Evolutionary conservation across 129 eudicot genomes (phyloP).

Genomic region (Artemisia argyi): DNA sequence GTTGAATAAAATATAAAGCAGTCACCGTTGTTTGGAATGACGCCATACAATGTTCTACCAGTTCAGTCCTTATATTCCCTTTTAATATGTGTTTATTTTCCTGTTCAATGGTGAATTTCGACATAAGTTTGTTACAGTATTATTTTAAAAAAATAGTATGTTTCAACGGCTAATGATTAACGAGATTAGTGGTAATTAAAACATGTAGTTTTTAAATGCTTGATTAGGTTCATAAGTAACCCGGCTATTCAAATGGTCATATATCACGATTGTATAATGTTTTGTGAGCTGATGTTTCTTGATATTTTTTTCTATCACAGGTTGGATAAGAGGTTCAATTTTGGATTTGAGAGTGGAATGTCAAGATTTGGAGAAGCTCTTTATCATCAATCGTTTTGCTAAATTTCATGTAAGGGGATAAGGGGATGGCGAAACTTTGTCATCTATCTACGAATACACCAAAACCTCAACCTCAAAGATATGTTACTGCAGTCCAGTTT

Average conservation of each 20-base stretch:
- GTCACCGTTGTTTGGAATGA: too few species aligned
- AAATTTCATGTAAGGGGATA: conserved; percentile 74
- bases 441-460: conserved; percentile 54
- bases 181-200: background rate
- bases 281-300: background rate
- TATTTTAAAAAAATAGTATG: too few species aligned
- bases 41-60: too few species aligned
- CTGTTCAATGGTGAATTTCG: too few species aligned
- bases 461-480: conserved; percentile 61
- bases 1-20: too few species aligned
- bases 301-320: conserved; percentile 30
- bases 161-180: too few species aligned
- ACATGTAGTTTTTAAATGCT: background rate
- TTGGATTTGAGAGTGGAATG: conserved; percentile 71
- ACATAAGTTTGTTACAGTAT: too few species aligned
- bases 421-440: conserved; percentile 46
- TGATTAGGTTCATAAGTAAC: background rate
- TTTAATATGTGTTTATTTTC: too few species aligned
- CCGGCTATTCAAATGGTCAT: background rate
- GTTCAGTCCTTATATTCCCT: too few species aligned
- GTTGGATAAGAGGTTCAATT: conserved; percentile 63
- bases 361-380: conserved; percentile 75
- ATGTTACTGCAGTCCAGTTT: conserved; percentile 60
- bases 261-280: background rate
- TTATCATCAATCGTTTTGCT: conserved; percentile 72